Conservation (phyloP, 805 yeast genomes). For the Schizosaccharomyces japonicus region DNA sequence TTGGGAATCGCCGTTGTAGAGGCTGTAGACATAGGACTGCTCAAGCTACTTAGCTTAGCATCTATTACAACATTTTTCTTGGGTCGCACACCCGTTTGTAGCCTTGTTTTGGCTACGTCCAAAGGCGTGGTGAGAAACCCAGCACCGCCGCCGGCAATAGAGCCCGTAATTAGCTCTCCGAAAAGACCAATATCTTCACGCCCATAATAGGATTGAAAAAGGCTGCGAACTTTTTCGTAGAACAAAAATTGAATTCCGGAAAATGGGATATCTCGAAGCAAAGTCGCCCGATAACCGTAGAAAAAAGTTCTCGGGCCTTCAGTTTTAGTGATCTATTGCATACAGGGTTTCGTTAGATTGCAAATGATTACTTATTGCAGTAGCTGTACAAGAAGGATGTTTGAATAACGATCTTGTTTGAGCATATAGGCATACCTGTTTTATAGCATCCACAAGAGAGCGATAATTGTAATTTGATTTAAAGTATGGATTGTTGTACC, state of each 20-base stretch:
- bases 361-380: neutral
- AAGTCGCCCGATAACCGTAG: slow-evolving; percentile 83
- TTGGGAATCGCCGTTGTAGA: slow-evolving; percentile 10
- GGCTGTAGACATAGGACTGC: neutral
- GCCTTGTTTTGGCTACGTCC: slow-evolving; percentile 68
- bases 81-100: slow-evolving; percentile 34
- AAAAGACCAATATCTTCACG: slow-evolving; percentile 17
- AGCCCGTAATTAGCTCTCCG: slow-evolving; percentile 66
- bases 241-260: slow-evolving; percentile 90
- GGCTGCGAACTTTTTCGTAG: slow-evolving; percentile 33
- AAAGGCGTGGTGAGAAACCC: slow-evolving; percentile 75
- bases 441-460: slow-evolving; percentile 47
- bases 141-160: slow-evolving; percentile 84
- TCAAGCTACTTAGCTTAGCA: neutral
- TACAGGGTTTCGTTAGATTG: too few species aligned
- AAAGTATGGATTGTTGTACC: slow-evolving; percentile 54
- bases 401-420: too few species aligned
- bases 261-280: slow-evolving; percentile 80
- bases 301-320: slow-evolving; percentile 65
- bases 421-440: too few species aligned
- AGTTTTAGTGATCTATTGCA: slow-evolving; percentile 24
- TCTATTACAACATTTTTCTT: neutral
- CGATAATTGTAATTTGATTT: slow-evolving; percentile 68
- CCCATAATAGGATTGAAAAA: slow-evolving; percentile 10
- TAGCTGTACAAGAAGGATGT: neutral